Base-by-base conservation (phyloP, 768 basidiomycete genomes). In the Leccinum longicurvipes region DNA sequence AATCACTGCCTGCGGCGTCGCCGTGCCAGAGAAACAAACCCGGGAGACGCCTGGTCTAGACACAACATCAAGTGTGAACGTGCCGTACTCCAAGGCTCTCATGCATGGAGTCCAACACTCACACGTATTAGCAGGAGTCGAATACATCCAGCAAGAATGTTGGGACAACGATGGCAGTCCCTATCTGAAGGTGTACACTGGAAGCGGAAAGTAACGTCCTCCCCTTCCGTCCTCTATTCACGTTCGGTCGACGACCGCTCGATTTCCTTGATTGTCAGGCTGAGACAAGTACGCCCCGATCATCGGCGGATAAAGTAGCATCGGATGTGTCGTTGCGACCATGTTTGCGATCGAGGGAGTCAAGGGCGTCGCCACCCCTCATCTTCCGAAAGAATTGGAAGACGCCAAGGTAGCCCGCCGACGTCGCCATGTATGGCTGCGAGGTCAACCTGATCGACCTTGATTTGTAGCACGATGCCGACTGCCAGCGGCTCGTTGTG, bases 131-230 rank as follows among this genome's bases (percentile, higher is more conserved):
- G 65, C 73, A 41, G 68, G 70, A n/a, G 61, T 74, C 42, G 77
- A 73, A 50, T 71, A 78, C 54, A 72, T 73, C 6, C 74, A 42
- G 71, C 64, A 75, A 28, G 81, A 82, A 58, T 60, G 67, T 55
- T 78, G 80, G 83, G 77, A 83, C 60, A 69, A 81, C 45, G 61
- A 78, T 4, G 78, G 83, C 4, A 77, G 79, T n/a, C n/a, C n/a
- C n/a, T n/a, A n/a, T n/a, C n/a, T n/a, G n/a, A n/a, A n/a, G n/a
- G n/a, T n/a, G n/a, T n/a, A n/a, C n/a, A n/a, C n/a, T n/a, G n/a
- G n/a, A n/a, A n/a, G n/a, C n/a, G n/a, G n/a, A n/a, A n/a, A n/a
- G n/a, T n/a, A n/a, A n/a, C n/a, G n/a, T n/a, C n/a, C n/a, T n/a
- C n/a, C n/a, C n/a, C n/a, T n/a, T n/a, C n/a, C n/a, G n/a, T n/a